Conservation (phyloP, 2,329 filamentous ascomycete genomes). For the Xylariales sp. region DNA sequence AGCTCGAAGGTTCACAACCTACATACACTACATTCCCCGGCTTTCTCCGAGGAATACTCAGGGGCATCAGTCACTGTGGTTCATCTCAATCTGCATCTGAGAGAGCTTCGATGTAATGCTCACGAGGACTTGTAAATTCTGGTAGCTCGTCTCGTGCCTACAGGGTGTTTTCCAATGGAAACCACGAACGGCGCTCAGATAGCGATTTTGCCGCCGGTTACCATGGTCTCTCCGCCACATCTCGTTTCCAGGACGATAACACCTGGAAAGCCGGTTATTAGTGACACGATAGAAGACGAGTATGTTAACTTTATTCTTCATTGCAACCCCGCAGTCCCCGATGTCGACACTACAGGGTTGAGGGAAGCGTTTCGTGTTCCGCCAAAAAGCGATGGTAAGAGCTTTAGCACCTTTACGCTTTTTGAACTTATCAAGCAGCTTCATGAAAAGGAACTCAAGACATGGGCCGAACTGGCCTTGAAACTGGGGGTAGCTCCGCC, state of each 20-base stretch:
- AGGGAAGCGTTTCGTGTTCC: constrained; percentile 73
- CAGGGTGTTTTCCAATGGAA: constrained; percentile 1
- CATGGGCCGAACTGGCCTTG: constrained; percentile 84
- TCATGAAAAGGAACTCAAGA: constrained; percentile 80
- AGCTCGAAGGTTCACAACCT: too few species aligned
- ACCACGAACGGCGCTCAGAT: constrained; percentile 6
- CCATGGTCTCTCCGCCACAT: constrained; percentile 20
- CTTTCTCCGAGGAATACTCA: too few species aligned
- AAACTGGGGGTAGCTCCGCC: constrained; percentile 86
- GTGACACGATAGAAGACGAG: constrained; percentile 71
- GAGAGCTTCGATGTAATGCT: too few species aligned
- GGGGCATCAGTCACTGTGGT: too few species aligned
- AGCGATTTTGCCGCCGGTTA: constrained; percentile 20
- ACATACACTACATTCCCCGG: too few species aligned
- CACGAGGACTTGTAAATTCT: too few species aligned
- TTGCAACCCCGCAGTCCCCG: constrained; percentile 79
- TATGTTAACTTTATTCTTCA: constrained; percentile 84
- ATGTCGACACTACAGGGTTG: constrained; percentile 65
- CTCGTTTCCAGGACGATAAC: constrained; percentile 33
- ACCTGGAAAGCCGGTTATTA: constrained; percentile 64
- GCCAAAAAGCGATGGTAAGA: constrained; percentile 83
- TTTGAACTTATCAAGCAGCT: constrained; percentile 76
- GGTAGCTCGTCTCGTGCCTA: too few species aligned
- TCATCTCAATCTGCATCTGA: too few species aligned
- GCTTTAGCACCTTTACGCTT: constrained; percentile 72